Evolutionary conservation across 2,329 filamentous ascomycete species (phyloP).

Genomic region (Hortaea werneckii): DNA sequence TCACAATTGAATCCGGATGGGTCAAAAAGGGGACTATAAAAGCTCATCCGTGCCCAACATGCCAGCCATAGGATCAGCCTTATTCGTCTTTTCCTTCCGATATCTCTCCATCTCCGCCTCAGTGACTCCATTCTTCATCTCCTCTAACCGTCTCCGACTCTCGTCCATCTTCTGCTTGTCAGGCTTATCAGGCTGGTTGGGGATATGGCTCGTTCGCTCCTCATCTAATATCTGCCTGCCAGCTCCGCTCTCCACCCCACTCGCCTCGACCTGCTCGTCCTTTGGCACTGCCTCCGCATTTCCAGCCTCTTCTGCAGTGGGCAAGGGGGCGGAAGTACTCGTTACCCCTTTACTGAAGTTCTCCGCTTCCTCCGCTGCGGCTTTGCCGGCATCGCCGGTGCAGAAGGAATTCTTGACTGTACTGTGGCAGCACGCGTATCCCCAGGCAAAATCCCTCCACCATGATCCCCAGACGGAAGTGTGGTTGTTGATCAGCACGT

Average conservation of each 20-base stretch:
- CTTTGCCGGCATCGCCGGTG: slow-evolving; percentile 79
- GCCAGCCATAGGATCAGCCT: slow-evolving; percentile 79
- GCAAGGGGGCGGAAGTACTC: slow-evolving; percentile 30
- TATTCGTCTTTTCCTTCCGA: slow-evolving; percentile 60
- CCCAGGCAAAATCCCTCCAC: slow-evolving; percentile 95
- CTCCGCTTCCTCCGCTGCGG: slow-evolving; percentile 69
- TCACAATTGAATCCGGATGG: no score
- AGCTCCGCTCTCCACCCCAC: slow-evolving; percentile 21
- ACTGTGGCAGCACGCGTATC: slow-evolving; percentile 90
- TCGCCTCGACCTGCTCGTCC: background rate
- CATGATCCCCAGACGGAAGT: slow-evolving; percentile 90
- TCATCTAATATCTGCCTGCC: slow-evolving; percentile 6
- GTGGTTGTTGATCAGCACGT: slow-evolving; percentile 83
- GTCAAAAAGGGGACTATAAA: background rate
- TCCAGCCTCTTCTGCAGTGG: slow-evolving; percentile 13
- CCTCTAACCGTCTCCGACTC: slow-evolving; percentile 64
- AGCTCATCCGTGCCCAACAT: slow-evolving; percentile 65
- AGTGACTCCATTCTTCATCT: slow-evolving; percentile 66
- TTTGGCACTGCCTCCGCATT: slow-evolving; percentile 5
- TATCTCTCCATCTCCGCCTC: slow-evolving; percentile 84
- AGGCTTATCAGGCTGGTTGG: slow-evolving; percentile 33
- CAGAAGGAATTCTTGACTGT: slow-evolving; percentile 95
- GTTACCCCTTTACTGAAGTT: slow-evolving; percentile 40
- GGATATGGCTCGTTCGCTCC: slow-evolving; percentile 21
- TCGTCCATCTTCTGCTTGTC: slow-evolving; percentile 33